A percentile compares a stretch with the other conserved stretches of the same genome.
Conservation (phyloP, 805 yeast species). For the Yamadazyma olivae region DNA sequence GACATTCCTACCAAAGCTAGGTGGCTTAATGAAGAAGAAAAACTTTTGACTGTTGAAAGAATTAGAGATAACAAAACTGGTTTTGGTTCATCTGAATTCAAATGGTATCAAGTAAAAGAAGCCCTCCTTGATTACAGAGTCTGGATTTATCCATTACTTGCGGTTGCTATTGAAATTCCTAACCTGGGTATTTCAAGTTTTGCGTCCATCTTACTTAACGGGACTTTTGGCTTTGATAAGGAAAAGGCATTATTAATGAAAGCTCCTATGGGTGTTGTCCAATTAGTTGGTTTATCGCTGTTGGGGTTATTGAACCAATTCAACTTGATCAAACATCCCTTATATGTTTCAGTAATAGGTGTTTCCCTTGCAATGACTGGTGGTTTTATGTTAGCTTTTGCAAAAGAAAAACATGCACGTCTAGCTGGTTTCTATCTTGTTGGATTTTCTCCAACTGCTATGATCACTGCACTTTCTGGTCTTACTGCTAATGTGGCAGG, state of each 20-base stretch:
- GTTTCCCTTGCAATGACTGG: slow-evolving; percentile 19
- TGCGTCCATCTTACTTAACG: slow-evolving; percentile 27
- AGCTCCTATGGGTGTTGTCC: slow-evolving; percentile 48
- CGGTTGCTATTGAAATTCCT: slow-evolving; percentile 24
- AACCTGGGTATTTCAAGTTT: slow-evolving; percentile 34
- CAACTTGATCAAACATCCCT: slow-evolving; percentile 9
- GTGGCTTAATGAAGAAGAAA: slow-evolving; percentile 35
- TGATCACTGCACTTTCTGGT: too few relatives aligned
- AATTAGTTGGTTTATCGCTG: slow-evolving; percentile 31
- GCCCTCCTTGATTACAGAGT: slow-evolving; percentile 33
- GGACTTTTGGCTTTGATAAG: slow-evolving; percentile 20
- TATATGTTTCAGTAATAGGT: slow-evolving; percentile 18
- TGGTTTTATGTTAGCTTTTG: slow-evolving; percentile 43
- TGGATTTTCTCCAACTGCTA: too few relatives aligned
- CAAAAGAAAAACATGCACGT: too few relatives aligned
- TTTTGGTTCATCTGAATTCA: too few relatives aligned
- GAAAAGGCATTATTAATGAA: slow-evolving; percentile 40
- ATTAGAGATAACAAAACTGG: slow-evolving; percentile 37
- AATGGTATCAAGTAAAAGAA: slow-evolving; percentile 33
- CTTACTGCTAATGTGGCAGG: too few relatives aligned
- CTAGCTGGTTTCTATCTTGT: too few relatives aligned
- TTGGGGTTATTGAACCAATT: slow-evolving; percentile 16
- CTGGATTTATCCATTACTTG: slow-evolving; percentile 28
- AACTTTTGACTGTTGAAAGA: slow-evolving; percentile 28
- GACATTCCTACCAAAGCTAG: slow-evolving; percentile 31